Percentiles rank a stretch among this genome's conserved stretches.
phyloP scores from a whole-genome alignment of 768 basidiomycete genomes.

The Russula sp. region DNA sequence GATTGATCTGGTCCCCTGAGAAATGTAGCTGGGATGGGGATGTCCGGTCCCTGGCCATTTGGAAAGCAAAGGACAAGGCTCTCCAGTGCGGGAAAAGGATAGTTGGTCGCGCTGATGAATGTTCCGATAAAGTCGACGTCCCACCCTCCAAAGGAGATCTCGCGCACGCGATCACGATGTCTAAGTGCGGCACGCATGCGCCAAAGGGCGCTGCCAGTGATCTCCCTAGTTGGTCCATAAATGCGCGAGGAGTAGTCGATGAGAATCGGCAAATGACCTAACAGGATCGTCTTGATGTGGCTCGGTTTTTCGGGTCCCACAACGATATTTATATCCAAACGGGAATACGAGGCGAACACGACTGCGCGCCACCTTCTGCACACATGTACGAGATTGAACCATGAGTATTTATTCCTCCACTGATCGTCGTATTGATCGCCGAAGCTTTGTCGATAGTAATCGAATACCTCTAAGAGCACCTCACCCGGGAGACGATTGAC shows the following conservation, averaged over 20 bases:
- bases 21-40: background rate
- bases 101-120: background rate
- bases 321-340: background rate
- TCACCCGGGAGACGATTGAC: no score
- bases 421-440: background rate
- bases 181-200: background rate
- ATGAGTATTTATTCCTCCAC: constrained; percentile 28
- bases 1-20: background rate
- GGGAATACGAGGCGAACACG: background rate
- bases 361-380: constrained; percentile 10
- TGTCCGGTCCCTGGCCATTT: rapidly evolving
- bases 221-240: no score
- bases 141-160: background rate
- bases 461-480: no score
- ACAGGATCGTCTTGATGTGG: background rate
- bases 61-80: background rate
- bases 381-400: constrained; percentile 14
- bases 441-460: no score
- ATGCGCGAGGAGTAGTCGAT: background rate
- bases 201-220: background rate
- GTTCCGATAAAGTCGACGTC: background rate
- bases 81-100: constrained; percentile 4
- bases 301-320: background rate
- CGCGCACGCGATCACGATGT: background rate
- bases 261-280: background rate